Conservation (phyloP, 73 alveolate species). For the Effrenium voratum region DNA sequence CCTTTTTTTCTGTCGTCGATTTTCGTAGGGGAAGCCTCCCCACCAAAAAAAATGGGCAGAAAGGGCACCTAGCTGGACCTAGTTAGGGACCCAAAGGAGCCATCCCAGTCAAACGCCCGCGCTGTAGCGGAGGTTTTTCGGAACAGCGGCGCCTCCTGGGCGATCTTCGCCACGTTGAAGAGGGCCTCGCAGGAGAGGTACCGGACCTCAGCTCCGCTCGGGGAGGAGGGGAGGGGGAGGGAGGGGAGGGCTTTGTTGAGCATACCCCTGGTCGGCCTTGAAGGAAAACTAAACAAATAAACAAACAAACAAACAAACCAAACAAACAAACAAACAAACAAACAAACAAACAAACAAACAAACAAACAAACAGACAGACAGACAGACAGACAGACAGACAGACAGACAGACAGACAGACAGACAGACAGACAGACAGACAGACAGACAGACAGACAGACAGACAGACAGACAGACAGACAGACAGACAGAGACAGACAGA, state of each 20-base stretch:
- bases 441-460: conserved; percentile 34
- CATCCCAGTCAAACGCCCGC: no score
- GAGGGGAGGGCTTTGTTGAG: no score
- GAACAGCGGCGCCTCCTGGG: conserved; percentile 39
- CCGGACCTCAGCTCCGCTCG: conserved; percentile 3
- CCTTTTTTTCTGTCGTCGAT: no score
- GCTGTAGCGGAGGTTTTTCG: no score
- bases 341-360: not conserved
- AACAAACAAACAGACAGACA: conserved; percentile 8
- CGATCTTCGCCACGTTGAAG: conserved; percentile 54
- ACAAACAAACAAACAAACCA: conserved; percentile 1
- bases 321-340: not conserved
- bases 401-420: conserved; percentile 30
- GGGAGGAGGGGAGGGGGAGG: no score
- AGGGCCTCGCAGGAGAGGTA: conserved; percentile 64
- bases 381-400: conserved; percentile 34
- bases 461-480: conserved; percentile 22
- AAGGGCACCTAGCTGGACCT: no score
- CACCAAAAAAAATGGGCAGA: no score
- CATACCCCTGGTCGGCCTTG: no score
- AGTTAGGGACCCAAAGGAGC: no score
- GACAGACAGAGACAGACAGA: conserved; percentile 16
- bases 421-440: conserved; percentile 23
- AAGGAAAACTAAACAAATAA: not conserved
- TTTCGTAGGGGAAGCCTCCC: no score